Percentiles rank a stretch among this genome's conserved stretches.
Conservation (phyloP, 2,329 filamentous ascomycete genomes). For the Erysiphe pulchra region DNA sequence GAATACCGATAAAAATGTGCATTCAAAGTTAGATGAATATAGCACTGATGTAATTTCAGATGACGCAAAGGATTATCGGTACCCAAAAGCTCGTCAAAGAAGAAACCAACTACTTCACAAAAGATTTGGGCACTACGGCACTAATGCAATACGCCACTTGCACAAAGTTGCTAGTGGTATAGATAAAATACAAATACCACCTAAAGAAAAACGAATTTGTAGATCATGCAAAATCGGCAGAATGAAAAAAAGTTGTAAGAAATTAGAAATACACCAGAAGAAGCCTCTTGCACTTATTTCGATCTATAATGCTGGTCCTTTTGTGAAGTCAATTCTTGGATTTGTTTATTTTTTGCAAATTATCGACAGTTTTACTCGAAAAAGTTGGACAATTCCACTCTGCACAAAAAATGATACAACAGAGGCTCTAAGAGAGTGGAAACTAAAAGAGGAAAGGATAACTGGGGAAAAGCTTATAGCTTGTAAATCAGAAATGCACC, state of each 20-base stretch:
- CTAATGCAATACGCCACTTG: neutral
- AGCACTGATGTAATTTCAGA: neutral
- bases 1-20: no score
- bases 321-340: neutral
- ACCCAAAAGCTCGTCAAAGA: neutral
- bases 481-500: slow-evolving; percentile 1
- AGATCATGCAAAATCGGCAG: neutral
- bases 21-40: neutral
- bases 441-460: neutral
- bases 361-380: neutral
- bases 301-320: neutral
- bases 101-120: neutral
- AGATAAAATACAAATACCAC: neutral
- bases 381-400: neutral
- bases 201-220: neutral
- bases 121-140: neutral
- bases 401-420: neutral
- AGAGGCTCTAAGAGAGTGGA: neutral
- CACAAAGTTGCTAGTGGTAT: neutral
- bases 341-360: neutral
- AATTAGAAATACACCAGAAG: neutral
- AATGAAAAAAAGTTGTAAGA: neutral
- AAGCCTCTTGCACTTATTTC: neutral
- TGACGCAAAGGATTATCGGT: neutral
- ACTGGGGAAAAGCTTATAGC: neutral